phyloP scores from a whole-genome alignment of 148 eudicot genomes.

The Cornus suecica region DNA sequence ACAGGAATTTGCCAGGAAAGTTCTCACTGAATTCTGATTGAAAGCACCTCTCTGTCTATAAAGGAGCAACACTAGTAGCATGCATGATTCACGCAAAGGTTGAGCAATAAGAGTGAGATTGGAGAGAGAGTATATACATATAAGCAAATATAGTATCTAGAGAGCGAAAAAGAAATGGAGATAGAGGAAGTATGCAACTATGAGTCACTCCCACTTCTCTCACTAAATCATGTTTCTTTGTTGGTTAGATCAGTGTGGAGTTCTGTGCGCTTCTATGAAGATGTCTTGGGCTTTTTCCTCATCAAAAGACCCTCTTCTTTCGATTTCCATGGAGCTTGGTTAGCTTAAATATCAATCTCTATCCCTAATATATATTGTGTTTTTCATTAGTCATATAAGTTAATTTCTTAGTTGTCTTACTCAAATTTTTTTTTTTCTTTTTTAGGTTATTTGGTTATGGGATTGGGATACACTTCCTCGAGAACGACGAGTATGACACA shows the following conservation, averaged over 20 bases:
- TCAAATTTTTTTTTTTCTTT: too few species aligned
- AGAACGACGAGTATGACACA: conserved; percentile 15
- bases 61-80: not conserved
- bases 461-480: conserved; percentile 36
- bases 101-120: not conserved
- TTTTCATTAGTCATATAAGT: too few species aligned
- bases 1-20: conserved; percentile 27
- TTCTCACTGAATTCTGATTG: conserved; percentile 9
- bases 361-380: too few species aligned
- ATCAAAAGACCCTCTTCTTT: conserved; percentile 55
- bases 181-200: conserved; percentile 5
- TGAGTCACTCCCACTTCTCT: conserved; percentile 32
- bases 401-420: too few species aligned
- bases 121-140: not conserved
- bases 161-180: conserved; percentile 7
- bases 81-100: not conserved
- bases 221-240: conserved; percentile 47
- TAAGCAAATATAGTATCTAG: not conserved
- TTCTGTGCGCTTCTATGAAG: conserved; percentile 35
- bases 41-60: conserved; percentile 15
- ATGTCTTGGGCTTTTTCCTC: conserved; percentile 47
- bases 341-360: not conserved
- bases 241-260: conserved; percentile 35
- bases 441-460: conserved; percentile 36
- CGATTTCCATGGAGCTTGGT: conserved; percentile 57